A percentile compares a stretch with the other conserved stretches of the same genome.
phyloP scores from a whole-genome alignment of 1,284 basidiomycete genomes.

The Veloboletus limbatus region DNA sequence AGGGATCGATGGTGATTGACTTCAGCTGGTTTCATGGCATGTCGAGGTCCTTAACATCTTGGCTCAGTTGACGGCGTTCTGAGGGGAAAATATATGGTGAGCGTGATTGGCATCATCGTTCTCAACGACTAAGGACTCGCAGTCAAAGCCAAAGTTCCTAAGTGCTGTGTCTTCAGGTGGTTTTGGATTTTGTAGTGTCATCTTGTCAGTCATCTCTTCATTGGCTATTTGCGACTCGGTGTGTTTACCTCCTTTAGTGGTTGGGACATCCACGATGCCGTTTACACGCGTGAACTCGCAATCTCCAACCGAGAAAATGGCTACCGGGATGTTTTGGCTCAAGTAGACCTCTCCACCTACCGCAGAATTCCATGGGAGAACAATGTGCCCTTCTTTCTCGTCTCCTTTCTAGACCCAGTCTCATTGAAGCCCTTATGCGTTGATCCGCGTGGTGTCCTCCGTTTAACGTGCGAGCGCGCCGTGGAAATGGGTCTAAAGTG shows the following conservation, averaged over 20 bases:
- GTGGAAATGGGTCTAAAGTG: constrained; percentile 53
- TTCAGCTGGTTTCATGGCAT: constrained; percentile 5
- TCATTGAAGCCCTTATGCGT: constrained; percentile 73
- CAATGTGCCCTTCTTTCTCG: constrained; percentile 89
- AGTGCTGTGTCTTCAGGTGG: constrained; percentile 79
- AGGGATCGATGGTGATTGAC: constrained; percentile 65
- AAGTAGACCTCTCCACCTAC: constrained; percentile 81
- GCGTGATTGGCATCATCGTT: constrained; percentile 8
- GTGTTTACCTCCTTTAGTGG: constrained; percentile 46
- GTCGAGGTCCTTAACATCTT: constrained; percentile 7
- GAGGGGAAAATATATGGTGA: constrained; percentile 89
- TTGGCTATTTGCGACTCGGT: background rate
- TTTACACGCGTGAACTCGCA: constrained; percentile 81
- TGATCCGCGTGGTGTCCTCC: constrained; percentile 84
- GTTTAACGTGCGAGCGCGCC: constrained; percentile 54
- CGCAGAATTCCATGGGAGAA: constrained; percentile 92
- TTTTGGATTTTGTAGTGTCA: constrained; percentile 90
- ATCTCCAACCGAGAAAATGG: constrained; percentile 92
- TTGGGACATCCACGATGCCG: constrained; percentile 85
- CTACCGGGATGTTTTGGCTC: constrained; percentile 84
- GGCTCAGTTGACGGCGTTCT: constrained; percentile 84
- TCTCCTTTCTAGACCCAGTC: constrained; percentile 86
- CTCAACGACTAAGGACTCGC: constrained; percentile 6
- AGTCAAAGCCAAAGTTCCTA: constrained; percentile 92
- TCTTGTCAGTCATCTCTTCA: constrained; percentile 56